phyloP scores from a whole-genome alignment of 345 rosid species.

The Corymbia maculata region DNA sequence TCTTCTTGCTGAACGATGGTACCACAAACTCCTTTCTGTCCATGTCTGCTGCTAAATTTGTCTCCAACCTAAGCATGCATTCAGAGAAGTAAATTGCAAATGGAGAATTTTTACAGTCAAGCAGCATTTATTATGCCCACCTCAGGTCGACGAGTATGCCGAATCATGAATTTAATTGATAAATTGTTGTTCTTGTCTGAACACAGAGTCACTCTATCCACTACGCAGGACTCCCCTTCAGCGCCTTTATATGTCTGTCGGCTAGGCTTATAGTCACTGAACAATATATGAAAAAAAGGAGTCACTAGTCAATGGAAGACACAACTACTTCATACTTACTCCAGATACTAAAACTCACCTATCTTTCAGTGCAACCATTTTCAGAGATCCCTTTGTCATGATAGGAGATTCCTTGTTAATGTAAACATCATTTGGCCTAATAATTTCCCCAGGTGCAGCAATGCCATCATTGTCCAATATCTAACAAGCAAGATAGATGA shows the following conservation, averaged over 20 bases:
- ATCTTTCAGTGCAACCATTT: conserved; percentile 26
- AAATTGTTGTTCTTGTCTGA: conserved; percentile 34
- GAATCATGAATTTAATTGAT: conserved; percentile 59
- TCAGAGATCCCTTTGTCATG: conserved; percentile 15
- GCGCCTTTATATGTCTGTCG: conserved; percentile 49
- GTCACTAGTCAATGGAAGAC: not conserved
- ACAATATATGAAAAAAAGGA: conserved; percentile 1
- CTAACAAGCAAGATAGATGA: conserved; percentile 13
- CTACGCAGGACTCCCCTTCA: conserved; percentile 77
- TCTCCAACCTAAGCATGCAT: conserved; percentile 61
- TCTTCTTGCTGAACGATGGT: conserved; percentile 92
- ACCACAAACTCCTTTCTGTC: conserved; percentile 98
- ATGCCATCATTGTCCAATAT: conserved; percentile 79
- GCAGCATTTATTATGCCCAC: conserved; percentile 14
- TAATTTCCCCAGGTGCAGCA: conserved; percentile 89
- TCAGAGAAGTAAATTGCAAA: not conserved
- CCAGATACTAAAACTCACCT: conserved; percentile 23
- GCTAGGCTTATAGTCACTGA: conserved; percentile 53
- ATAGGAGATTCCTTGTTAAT: conserved; percentile 63
- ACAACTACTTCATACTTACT: not conserved
- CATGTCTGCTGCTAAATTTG: conserved; percentile 97
- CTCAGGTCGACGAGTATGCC: conserved; percentile 97
- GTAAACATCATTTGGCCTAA: conserved; percentile 52
- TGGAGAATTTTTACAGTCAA: not conserved
- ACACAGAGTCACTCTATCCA: conserved; percentile 78